Evolutionary conservation across 306 rosid genomes (phyloP), one percentile per base, ranked within the genome.

Genomic region (Ziziphus jujuba): DNA sequence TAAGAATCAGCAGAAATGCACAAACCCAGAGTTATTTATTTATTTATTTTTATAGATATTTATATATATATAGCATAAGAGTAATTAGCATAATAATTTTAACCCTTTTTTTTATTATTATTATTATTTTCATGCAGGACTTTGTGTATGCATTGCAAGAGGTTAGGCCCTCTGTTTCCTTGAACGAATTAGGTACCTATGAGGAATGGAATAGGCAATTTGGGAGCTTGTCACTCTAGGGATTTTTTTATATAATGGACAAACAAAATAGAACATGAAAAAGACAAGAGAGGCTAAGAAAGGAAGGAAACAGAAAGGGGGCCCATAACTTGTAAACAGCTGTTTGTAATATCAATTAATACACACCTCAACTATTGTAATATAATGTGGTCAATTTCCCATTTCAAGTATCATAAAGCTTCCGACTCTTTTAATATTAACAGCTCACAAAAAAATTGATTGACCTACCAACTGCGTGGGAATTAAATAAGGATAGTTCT

Each of bases 151-250:
- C 96, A 74, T 74, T 88, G 58, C 84, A 84, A 33, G 91, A 93
- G 72, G 99, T 93, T 69, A 83, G 97, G 83, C 92, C 90, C 61
- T 93, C 97, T 59, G 95, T 90, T 73, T 93, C 95, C 59, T 65
- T 79, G 60, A 77, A 81, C 56, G 96, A 87, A 80, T 88, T 87
- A 17, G 83, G 83, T 19, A 68, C 78, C 43, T 93, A 90, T 40
- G 92, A 84, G 5, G 78, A 83, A 25, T 93, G 99, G 97, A 90
- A 93, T 84, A 84, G 79, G 53, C 87, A 85, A 81, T 87, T 89
- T 74, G 92, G 91, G 77, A 87, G 87, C 83, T 66, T 85, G 65
- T 63, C 89, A 35, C 62, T 75, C 56, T 85, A 83, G 60, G 75
- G 43, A 33, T 60, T 36, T 35, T 13, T 16, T 14, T 35, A 34